Percentiles rank a stretch among this genome's conserved stretches.
Evolutionary conservation across 73 alveolate genomes (phyloP).

Genomic region (Urostyla sp.): DNA sequence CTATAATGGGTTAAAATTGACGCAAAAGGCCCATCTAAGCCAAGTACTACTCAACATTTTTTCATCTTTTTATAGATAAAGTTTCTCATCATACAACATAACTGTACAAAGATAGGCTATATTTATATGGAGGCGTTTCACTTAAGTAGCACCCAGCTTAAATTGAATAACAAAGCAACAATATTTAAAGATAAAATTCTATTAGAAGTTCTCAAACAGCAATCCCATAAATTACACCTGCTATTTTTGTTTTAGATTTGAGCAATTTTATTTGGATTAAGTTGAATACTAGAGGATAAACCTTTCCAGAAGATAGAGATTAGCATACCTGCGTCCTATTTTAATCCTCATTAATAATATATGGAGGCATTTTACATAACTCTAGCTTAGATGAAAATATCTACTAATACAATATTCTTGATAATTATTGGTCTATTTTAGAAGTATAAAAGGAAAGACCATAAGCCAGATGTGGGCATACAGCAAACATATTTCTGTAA

Average conservation of each 20-base stretch:
- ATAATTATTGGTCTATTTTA: slow-evolving; percentile 54
- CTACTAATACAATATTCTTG: slow-evolving; percentile 29
- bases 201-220: too few relatives aligned
- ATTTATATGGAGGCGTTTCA: slow-evolving; percentile 80
- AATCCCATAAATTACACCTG: too few relatives aligned
- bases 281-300: too few relatives aligned
- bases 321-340: slow-evolving; percentile 57
- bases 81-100: slow-evolving; percentile 66
- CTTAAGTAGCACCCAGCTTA: too few relatives aligned
- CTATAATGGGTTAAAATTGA: slow-evolving; percentile 19
- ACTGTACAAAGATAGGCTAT: slow-evolving; percentile 41
- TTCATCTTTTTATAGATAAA: too few relatives aligned
- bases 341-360: slow-evolving; percentile 57
- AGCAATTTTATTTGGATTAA: too few relatives aligned
- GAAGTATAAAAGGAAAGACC: slow-evolving; percentile 34
- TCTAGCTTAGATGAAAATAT: slow-evolving; percentile 37
- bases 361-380: slow-evolving; percentile 77
- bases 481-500: slow-evolving; percentile 24
- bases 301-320: slow-evolving; percentile 63
- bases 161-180: too few relatives aligned
- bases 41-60: too few relatives aligned
- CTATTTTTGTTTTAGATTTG: too few relatives aligned
- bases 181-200: too few relatives aligned
- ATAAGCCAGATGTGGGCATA: slow-evolving; percentile 53
- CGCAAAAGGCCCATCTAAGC: slow-evolving; percentile 8